These are phyloP conservation scores for Astragalus membranaceus DNA, from an alignment of 306 rosid genomes.

Conservation along the genomic window DNA sequence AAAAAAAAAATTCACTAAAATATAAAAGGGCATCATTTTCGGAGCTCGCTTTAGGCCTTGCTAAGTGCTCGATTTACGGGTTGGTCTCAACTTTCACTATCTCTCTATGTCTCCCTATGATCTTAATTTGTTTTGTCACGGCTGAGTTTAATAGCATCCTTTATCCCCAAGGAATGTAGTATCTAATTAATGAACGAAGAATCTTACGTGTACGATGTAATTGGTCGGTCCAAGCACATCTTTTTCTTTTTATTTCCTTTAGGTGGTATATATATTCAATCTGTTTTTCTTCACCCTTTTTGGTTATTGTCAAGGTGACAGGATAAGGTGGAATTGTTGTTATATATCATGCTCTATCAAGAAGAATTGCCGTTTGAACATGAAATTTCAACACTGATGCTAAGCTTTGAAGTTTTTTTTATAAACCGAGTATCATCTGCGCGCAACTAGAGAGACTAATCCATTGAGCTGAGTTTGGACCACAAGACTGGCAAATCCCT, in stretches of 20 bases:
- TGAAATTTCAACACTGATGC: not conserved
- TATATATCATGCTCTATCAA: not conserved
- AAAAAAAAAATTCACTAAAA: no score
- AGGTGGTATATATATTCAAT: conserved; percentile 10
- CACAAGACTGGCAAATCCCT: no score
- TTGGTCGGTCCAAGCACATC: conserved; percentile 26
- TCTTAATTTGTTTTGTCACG: no score
- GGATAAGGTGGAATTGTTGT: not conserved
- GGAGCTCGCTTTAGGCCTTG: no score
- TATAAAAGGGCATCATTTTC: no score
- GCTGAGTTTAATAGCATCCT: conserved; percentile 17
- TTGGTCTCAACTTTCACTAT: not conserved
- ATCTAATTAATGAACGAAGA: not conserved
- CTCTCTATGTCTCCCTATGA: not conserved
- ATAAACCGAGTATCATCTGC: no score
- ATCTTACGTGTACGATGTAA: conserved; percentile 22
- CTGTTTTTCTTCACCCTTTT: not conserved
- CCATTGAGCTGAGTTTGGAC: no score
- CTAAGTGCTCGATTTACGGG: no score
- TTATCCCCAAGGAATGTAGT: conserved; percentile 19
- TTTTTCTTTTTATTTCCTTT: not conserved
- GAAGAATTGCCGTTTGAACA: not conserved
- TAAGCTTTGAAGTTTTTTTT: no score
- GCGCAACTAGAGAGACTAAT: no score
- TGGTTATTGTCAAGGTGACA: conserved; percentile 14